Base-by-base conservation (phyloP, 2,329 filamentous ascomycete genomes). In the Xylaria arbuscula region DNA sequence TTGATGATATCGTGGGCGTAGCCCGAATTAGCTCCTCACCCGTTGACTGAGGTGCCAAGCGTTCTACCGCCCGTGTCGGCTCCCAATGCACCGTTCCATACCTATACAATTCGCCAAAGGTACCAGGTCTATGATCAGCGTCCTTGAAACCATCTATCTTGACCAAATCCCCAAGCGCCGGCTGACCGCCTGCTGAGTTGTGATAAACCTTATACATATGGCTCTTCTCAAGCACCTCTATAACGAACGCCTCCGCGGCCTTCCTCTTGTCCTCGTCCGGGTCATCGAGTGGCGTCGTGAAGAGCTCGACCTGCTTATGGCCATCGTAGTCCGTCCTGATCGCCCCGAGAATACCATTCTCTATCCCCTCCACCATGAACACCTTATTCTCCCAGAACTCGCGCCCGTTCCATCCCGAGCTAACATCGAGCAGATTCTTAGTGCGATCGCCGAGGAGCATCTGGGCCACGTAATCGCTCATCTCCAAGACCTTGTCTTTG, bases 141-240 rank as follows among this genome's bases (percentile, higher is more conserved):
- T 80, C 78, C 38, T 42, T 40, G 8, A 73, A 75, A 3, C 66
- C 75, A 3, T 74, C 60, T 62, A 50, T 61, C 66, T 70, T 70
- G 45, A 80, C 61, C 6, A 80, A 53, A 40, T 80, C 79, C 8
- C 79, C 78, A 0, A 80, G 68, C 3, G 78, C 77, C 0, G 76
- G 77, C 0, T 66, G 22, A 0, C 72, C 76, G 2, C 74, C 76
- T 0, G 76, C 76, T 2, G 79, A 79, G 19, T 79, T 80, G n/a
- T 80, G 79, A 57, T 79, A 80, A 2, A 79, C 72, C 69, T 80
- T 80, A 60, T 80, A 80, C 72, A 80, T 80, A 54, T 78, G 74
- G 38, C 77, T 79, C 17, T 77, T 73, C 60, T 78, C 75, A 0
- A 80, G 61, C 71, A 80, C 72, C 24, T 80, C 77, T 0, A 80